A percentile compares a stretch with the other conserved stretches of the same genome.
Evolutionary conservation across 208 protist genomes (phyloP).

Genomic region (Acanthamoeba lenticulata): DNA sequence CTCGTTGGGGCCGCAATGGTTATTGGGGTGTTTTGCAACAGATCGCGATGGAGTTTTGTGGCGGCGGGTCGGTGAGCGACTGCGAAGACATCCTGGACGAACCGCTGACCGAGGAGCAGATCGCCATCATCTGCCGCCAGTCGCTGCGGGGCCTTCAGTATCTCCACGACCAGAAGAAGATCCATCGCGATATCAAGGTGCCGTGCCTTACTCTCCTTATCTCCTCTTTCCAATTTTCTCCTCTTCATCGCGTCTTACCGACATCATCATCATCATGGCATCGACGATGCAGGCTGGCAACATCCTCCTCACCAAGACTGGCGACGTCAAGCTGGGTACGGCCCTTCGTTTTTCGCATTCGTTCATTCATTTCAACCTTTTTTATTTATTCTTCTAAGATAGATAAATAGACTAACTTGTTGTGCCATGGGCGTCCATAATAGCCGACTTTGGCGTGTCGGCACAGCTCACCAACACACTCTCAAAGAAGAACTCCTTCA

Average conservation of each 20-base stretch:
- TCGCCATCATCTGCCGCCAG: constrained; percentile 75
- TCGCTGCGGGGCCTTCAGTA: constrained; percentile 79
- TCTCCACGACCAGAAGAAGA: constrained; percentile 77
- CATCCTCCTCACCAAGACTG: constrained; percentile 76
- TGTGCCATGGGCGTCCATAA: neutral
- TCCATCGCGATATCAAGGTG: constrained; percentile 86
- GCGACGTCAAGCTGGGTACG: constrained; percentile 79
- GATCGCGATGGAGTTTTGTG: constrained; percentile 67
- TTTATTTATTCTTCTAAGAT: neutral
- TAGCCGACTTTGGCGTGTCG: constrained; percentile 79
- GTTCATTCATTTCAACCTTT: neutral
- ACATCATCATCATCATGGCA: constrained; percentile 78
- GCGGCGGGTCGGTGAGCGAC: constrained; percentile 72
- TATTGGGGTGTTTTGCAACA: neutral
- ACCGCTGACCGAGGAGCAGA: constrained; percentile 76
- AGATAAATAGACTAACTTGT: neutral
- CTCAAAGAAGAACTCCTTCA: constrained; percentile 44
- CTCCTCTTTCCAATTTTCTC: constrained; percentile 36
- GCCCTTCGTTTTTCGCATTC: neutral
- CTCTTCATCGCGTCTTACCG: neutral
- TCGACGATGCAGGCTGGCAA: too few relatives aligned
- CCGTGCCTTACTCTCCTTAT: constrained; percentile 75
- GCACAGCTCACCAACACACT: constrained; percentile 61
- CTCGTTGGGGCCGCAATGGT: too few relatives aligned
- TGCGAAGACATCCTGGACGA: constrained; percentile 77